phyloP scores from a whole-genome alignment of 352 stramenopile species.

The Plasmopara halstedii region DNA sequence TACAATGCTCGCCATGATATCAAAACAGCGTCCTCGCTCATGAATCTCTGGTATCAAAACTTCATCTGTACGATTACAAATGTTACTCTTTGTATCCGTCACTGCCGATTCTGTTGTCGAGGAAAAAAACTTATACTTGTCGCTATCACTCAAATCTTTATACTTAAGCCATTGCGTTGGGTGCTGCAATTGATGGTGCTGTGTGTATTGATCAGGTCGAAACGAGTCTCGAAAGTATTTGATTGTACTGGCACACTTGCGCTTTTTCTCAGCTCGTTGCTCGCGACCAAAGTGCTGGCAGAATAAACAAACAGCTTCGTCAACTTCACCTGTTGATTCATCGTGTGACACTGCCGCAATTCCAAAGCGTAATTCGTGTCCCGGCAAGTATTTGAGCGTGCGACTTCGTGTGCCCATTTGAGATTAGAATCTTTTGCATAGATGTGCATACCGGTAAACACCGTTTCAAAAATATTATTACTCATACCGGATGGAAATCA shows the following conservation, averaged over 20 bases:
- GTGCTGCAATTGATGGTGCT: slow-evolving; percentile 44
- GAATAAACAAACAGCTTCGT: slow-evolving; percentile 38
- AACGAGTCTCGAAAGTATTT: slow-evolving; percentile 50
- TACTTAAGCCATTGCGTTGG: slow-evolving; percentile 35
- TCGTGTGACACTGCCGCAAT: slow-evolving; percentile 35
- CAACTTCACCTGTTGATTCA: slow-evolving; percentile 18
- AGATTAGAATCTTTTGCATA: too few relatives aligned
- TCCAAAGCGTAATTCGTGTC: slow-evolving; percentile 32
- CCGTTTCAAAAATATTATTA: too few relatives aligned
- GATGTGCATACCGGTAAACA: too few relatives aligned
- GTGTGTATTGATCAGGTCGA: slow-evolving; percentile 54
- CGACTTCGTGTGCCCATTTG: slow-evolving; percentile 9
- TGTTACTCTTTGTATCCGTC: neutral
- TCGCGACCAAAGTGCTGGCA: slow-evolving; percentile 52
- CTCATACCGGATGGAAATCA: too few relatives aligned
- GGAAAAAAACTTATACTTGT: slow-evolving; percentile 42
- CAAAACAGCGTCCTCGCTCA: slow-evolving; percentile 7
- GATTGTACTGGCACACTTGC: slow-evolving; percentile 34
- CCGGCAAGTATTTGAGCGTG: slow-evolving; percentile 22
- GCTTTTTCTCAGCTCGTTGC: slow-evolving; percentile 32
- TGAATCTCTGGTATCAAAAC: slow-evolving; percentile 9
- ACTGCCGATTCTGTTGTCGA: neutral
- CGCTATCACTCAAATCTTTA: slow-evolving; percentile 21
- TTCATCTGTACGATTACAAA: neutral
- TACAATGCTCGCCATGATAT: slow-evolving; percentile 15